Base-by-base conservation (phyloP, 2,329 filamentous ascomycete genomes). In the Pezicula carpinea region DNA sequence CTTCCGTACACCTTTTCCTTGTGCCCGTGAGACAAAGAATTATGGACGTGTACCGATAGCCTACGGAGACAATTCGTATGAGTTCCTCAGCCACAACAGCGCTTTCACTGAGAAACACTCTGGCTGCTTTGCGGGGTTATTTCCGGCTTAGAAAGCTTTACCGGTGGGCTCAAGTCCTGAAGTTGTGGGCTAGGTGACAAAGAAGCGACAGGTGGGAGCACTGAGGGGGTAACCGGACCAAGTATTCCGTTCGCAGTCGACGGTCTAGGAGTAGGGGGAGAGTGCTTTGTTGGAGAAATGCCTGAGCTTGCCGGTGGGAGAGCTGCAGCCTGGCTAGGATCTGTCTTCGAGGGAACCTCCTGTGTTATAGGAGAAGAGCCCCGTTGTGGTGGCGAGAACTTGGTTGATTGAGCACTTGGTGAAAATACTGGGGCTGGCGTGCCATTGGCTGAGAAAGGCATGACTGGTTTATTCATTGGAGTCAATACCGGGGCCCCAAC, bases 121-220 rank as follows among this genome's bases (percentile, higher is more conserved):
- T 62, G 59, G 21, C 56, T 50, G 46, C 49, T 53, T 23, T 43
- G 47, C 26, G 43, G 47, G 15, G 21, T 48, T 19, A 45, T 46
- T 22, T 55, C 57, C 3, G 53, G 52, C 43, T 62, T 59, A 6
- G 56, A 52, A 21, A 49, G 69, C 67, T 86, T 82, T 54, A 79
- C 70, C 2, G 80, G 82, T 19, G 82, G 80, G 14, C 77, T 80
- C 43, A 82, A 61, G 48, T 81, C 80, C 53, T 77, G 75, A 47
- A 75, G 70, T 13, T 72, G 73, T 2, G 76, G 74, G 35, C 74
- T 79, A 0, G 82, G 82, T 8, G 79, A 76, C 40, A 86, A 61
- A 1, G 76, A 69, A 34, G 78, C 72, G 2, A 74, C 64, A 0
- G 81, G 81, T 5, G 81, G 82, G 3, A 85, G 65, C 19, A 83